Evolutionary conservation across 2,329 filamentous ascomycete genomes (phyloP).

Genomic region (Trichophyton schoenleinii): DNA sequence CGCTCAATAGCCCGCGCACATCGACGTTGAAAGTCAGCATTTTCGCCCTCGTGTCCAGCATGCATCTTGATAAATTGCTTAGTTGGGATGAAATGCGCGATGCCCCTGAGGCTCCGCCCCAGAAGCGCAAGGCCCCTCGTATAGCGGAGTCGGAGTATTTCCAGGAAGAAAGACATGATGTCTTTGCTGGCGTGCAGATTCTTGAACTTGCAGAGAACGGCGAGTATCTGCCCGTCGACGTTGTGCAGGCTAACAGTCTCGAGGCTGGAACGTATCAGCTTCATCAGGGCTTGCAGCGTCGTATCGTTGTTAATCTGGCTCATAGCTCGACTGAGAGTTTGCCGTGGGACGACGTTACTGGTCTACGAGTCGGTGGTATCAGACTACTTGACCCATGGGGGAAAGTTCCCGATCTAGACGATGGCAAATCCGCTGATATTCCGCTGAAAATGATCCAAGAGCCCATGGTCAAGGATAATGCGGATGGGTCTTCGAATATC

Average conservation of each 20-base stretch:
- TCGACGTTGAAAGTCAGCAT: constrained; percentile 74
- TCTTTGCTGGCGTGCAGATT: constrained; percentile 77
- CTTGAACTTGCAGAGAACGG: constrained; percentile 85
- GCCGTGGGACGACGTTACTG: constrained; percentile 73
- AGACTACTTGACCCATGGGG: constrained; percentile 74
- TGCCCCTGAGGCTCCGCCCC: constrained; percentile 42
- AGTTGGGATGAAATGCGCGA: constrained; percentile 99
- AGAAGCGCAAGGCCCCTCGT: constrained; percentile 50
- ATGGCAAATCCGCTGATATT: constrained; percentile 57
- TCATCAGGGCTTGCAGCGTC: constrained; percentile 83
- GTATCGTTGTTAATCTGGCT: constrained; percentile 75
- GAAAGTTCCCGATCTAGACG: constrained; percentile 65
- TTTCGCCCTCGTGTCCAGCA: constrained; percentile 77
- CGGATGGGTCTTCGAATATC: constrained; percentile 79
- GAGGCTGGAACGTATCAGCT: constrained; percentile 89
- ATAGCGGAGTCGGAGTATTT: constrained; percentile 88
- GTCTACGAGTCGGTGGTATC: constrained; percentile 66
- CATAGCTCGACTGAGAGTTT: constrained; percentile 81
- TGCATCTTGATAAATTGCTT: constrained; percentile 91
- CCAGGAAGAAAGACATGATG: constrained; percentile 83
- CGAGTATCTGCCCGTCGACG: constrained; percentile 83
- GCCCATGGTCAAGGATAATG: constrained; percentile 69
- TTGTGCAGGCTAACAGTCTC: constrained; percentile 69
- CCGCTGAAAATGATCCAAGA: constrained; percentile 62
- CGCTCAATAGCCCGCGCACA: constrained; percentile 60